Evolutionary conservation across 352 stramenopile species (phyloP), one percentile per base, ranked within the genome.

Genomic region (Globisporangium nodosum): DNA sequence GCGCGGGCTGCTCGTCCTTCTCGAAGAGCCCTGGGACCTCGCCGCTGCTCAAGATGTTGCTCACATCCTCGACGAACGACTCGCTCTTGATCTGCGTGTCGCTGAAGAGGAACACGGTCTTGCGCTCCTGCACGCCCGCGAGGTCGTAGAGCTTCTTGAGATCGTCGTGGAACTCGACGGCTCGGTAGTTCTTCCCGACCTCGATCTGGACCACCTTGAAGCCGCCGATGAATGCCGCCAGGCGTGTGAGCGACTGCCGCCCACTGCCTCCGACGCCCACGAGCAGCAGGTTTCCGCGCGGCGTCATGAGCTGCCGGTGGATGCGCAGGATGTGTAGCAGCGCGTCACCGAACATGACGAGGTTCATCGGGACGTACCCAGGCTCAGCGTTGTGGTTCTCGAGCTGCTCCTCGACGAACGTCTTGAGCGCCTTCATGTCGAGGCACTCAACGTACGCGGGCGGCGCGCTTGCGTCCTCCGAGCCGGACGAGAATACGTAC

Each of bases 41-140:
- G 9, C 92, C 92, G 30, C 78, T 95, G 48, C 85, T 96, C 3
- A 98, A 65, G 6, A 98, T 92, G 53, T 97, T 98, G 71, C 96
- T 98, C 1, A 98, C 65, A 55, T 98, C 92, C 58, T 97, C 90
- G 8, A 98, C 70, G 56, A 98, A 98, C 24, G 71, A 87, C 57
- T 97, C 90, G 45, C 88, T 92, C 65, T 98, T 97, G 65, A 98
- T 96, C 61, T 98, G 90, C 6, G 84, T 98, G 54, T 98, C 92
- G 50, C 88, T 98, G 54, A 98, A 97, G 11, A 98, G 64, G 58
- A 98, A 98, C 0, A 94, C 85, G 0, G 88, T 96, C 39, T 82
- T 81, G 47, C 94, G 90, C 51, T 92, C 85, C 30, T 91, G 71
- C 8, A 95, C 58, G 3, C 89, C 92, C 9, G 87, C 81, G 54